Percentiles rank a stretch among this genome's conserved stretches.
Evolutionary conservation across 495 filamentous ascomycete species (phyloP).

Genomic region (Antarctomyces pellizariae): DNA sequence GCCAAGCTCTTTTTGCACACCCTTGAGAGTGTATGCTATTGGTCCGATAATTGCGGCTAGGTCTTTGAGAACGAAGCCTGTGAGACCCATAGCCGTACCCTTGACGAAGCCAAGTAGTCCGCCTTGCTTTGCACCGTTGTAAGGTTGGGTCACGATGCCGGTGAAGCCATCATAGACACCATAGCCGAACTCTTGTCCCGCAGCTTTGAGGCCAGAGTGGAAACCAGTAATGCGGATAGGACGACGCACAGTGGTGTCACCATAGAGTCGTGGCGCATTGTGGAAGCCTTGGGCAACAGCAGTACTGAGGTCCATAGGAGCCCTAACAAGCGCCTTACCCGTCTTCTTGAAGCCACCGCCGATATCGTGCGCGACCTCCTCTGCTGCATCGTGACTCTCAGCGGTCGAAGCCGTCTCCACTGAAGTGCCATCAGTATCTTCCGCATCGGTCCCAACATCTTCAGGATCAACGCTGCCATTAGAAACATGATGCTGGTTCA

Average conservation of each 20-base stretch:
- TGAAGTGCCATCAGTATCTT: no score
- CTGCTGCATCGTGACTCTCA: no score
- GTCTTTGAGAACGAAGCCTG: conserved; percentile 50
- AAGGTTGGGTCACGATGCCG: conserved; percentile 42
- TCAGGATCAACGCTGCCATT: no score
- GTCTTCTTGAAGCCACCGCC: conserved; percentile 22
- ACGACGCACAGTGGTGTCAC: conserved; percentile 27
- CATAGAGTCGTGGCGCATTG: conserved; percentile 60
- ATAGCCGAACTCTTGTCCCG: conserved; percentile 39
- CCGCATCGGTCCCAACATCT: no score
- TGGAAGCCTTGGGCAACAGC: conserved; percentile 65
- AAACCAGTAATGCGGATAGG: conserved; percentile 41
- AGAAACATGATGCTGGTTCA: no score
- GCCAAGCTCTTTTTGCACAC: conserved; percentile 29
- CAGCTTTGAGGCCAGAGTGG: conserved; percentile 40
- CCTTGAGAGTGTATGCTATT: conserved; percentile 40
- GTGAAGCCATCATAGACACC: conserved; percentile 55
- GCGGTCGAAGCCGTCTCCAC: no score
- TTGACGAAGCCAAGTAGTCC: conserved; percentile 35
- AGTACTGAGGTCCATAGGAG: conserved; percentile 39
- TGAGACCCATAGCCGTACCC: conserved; percentile 52
- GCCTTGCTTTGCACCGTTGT: conserved; percentile 31
- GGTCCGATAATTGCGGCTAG: conserved; percentile 39
- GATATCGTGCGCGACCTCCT: conserved; percentile 20
- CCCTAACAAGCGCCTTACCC: conserved; percentile 20